phyloP scores from a whole-genome alignment of 345 rosid species.

The Eucalyptus sp. region DNA sequence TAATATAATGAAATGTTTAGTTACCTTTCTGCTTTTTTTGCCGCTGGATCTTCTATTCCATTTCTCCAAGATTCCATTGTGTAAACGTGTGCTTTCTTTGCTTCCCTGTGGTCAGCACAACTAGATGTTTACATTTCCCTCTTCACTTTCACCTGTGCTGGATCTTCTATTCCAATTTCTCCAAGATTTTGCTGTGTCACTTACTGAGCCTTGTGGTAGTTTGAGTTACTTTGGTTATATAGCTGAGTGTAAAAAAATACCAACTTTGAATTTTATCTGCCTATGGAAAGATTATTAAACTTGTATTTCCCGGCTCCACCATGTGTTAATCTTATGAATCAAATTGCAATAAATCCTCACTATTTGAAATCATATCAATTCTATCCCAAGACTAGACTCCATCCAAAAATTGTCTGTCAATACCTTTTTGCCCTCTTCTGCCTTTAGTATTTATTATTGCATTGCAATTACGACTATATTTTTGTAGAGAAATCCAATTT shows the following conservation, averaged over 20 bases:
- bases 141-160: neutral
- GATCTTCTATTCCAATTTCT: neutral
- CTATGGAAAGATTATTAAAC: neutral
- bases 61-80: neutral
- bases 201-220: neutral
- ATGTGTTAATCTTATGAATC: neutral
- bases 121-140: neutral
- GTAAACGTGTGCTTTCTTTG: neutral
- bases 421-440: neutral
- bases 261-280: neutral
- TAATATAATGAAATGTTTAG: neutral
- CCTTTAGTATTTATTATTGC: neutral
- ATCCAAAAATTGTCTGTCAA: neutral
- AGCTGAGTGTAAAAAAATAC: neutral
- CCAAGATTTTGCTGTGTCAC: neutral
- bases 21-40: neutral
- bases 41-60: neutral
- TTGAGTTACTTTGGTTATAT: neutral
- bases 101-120: neutral
- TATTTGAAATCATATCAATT: neutral
- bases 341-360: neutral
- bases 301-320: neutral
- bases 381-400: neutral
- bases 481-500: neutral
- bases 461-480: neutral